Evolutionary conservation across 2,329 filamentous ascomycete species (phyloP).

Genomic region (Truncatella angustata): DNA sequence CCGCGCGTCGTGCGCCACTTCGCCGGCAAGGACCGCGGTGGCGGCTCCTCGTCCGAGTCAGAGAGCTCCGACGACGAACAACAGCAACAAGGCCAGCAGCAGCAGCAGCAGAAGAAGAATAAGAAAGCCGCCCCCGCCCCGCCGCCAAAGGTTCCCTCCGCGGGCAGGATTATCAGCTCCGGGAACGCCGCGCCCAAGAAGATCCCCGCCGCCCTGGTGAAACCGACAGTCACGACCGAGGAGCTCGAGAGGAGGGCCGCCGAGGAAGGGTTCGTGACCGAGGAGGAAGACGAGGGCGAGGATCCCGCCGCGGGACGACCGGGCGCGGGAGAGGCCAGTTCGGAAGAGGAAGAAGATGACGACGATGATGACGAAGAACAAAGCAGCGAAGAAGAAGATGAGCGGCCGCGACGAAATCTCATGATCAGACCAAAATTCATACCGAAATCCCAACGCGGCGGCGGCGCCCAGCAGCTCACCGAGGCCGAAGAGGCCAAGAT

Average conservation of each 20-base stretch:
- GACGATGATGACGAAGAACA: slow-evolving; percentile 33
- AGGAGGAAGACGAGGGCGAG: slow-evolving; percentile 44
- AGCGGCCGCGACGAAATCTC: slow-evolving; percentile 53
- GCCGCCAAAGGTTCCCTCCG: slow-evolving; percentile 56
- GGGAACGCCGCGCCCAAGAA: slow-evolving; percentile 10
- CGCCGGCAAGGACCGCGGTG: slow-evolving; percentile 72
- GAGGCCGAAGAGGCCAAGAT: slow-evolving; percentile 33
- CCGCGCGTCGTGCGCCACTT: slow-evolving; percentile 59
- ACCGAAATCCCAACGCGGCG: slow-evolving; percentile 53
- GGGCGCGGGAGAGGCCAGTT: slow-evolving; percentile 26
- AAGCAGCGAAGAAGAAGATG: slow-evolving; percentile 51
- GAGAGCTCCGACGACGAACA: slow-evolving; percentile 40
- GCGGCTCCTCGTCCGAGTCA: slow-evolving; percentile 48
- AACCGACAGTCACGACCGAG: slow-evolving; percentile 34
- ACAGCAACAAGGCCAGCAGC: neutral
- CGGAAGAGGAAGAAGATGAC: slow-evolving; percentile 31
- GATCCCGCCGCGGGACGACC: neutral
- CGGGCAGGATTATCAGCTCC: slow-evolving; percentile 54
- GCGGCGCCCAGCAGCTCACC: slow-evolving; percentile 15
- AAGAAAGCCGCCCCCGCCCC: slow-evolving; percentile 31
- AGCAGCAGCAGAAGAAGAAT: slow-evolving; percentile 14
- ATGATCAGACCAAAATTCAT: slow-evolving; percentile 66
- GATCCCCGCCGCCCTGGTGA: neutral
- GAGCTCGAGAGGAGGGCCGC: neutral
- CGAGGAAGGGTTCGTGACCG: slow-evolving; percentile 57